Percentiles rank a stretch among this genome's conserved stretches.
Conservation (phyloP, 352 stramenopile genomes). For the Phytopythium boreale region DNA sequence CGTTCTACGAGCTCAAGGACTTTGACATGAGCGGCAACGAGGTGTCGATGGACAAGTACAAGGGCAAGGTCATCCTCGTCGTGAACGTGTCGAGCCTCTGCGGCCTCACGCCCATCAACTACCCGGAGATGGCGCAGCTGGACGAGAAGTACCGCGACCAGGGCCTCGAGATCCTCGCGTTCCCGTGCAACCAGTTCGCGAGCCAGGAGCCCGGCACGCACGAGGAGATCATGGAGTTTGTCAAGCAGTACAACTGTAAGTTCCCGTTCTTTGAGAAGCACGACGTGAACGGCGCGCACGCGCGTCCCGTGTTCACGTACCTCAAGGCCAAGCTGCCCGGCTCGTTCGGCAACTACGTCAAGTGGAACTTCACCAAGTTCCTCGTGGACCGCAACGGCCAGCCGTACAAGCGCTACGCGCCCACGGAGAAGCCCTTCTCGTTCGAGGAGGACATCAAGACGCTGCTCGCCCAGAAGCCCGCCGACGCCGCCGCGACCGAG, state of each 20-base stretch:
- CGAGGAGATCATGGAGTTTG: constrained; percentile 76
- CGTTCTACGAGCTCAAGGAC: constrained; percentile 84
- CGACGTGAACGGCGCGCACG: constrained; percentile 82
- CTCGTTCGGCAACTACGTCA: constrained; percentile 63
- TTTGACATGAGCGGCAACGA: constrained; percentile 65
- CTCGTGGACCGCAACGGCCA: constrained; percentile 77
- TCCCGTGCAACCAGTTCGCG: constrained; percentile 90
- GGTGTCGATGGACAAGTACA: constrained; percentile 65
- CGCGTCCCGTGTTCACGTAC: constrained; percentile 82
- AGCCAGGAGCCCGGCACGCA: constrained; percentile 49
- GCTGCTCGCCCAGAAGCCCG: constrained; percentile 38
- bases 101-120: constrained; percentile 82
- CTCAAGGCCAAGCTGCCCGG: constrained; percentile 74
- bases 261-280: constrained; percentile 73
- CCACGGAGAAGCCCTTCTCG: constrained; percentile 55
- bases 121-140: constrained; percentile 80
- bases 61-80: constrained; percentile 60
- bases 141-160: constrained; percentile 65
- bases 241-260: constrained; percentile 48
- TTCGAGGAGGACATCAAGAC: constrained; percentile 80
- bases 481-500: constrained; percentile 3
- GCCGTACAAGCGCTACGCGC: constrained; percentile 63
- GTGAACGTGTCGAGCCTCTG: constrained; percentile 87
- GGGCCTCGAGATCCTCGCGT: constrained; percentile 70
- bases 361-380: constrained; percentile 89